Base-by-base conservation (phyloP, 331 rosid species). In the Cydonia oblonga region DNA sequence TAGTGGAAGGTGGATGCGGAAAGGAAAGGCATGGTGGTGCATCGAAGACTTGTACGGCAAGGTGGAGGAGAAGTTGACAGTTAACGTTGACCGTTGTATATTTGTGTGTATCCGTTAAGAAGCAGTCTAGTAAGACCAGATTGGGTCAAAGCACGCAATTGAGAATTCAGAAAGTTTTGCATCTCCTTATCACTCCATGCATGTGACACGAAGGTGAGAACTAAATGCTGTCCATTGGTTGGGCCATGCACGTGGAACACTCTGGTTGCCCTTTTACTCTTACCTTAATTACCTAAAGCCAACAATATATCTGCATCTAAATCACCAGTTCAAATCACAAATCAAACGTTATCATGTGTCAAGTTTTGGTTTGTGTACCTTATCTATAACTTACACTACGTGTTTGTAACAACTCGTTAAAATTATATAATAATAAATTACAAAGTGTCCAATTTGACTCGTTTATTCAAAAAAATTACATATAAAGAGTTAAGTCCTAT, bases 71-170 rank as follows among this genome's bases (percentile, higher is more conserved):
- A 11, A 9, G 24, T 44, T 46, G 40, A 52, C 4, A 33, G 28
- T 32, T 64, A 18, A 42, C 18, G 68, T 59, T 59, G 76, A 72
- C 76, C 76, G 69, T 10, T 44, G 54, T 12, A 29, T 40, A 16
- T 54, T 69, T 73, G 9, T 9, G 42, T 38, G n/a, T n/a, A n/a
- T n/a, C n/a, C n/a, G n/a, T n/a, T n/a, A 3, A 8, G 29, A 2
- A 22, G 73, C 67, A 51, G 74, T 80, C 80, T 75, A 46, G 80
- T 33, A 65, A 29, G 49, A 44, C 73, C 42, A 15, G 65, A 18
- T 70, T 24, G 38, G 64, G 85, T 81, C 80, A 82, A 56, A 76
- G 62, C 71, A 67, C 20, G 63, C 69, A 32, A 51, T 40, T 46
- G 59, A 54, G 68, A 74, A 64, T 49, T 42, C 8, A 46, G 74